These are phyloP conservation scores for Excoecaria cochinchinensis DNA, from an alignment of 345 rosid genomes.

Conservation along the genomic window DNA sequence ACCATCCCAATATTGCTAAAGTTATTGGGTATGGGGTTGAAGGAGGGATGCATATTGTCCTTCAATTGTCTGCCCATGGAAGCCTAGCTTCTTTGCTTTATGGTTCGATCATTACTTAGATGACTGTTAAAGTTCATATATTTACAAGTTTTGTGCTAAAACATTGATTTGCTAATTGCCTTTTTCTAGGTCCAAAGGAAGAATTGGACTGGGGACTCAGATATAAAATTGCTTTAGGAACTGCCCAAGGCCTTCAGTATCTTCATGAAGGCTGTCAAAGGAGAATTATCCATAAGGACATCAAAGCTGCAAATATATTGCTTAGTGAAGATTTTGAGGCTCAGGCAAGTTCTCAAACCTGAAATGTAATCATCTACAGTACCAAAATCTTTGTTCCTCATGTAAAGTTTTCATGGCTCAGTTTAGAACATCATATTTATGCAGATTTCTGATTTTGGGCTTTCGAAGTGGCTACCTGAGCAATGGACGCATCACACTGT, in stretches of 20 bases:
- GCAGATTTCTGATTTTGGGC: constrained; percentile 95
- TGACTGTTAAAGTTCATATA: not conserved
- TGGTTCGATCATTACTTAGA: constrained; percentile 39
- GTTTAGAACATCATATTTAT: constrained; percentile 1
- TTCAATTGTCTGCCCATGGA: constrained; percentile 81
- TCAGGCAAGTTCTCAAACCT: constrained; percentile 43
- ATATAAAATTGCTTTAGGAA: constrained; percentile 72
- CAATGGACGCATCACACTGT: constrained; percentile 88
- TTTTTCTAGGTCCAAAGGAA: constrained; percentile 53
- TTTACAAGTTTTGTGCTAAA: constrained; percentile 1
- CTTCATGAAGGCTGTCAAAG: constrained; percentile 92
- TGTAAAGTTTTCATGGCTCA: constrained; percentile 6
- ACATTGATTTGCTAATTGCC: not conserved
- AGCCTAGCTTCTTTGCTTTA: constrained; percentile 82
- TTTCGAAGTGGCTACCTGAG: constrained; percentile 95
- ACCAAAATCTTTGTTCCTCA: not conserved
- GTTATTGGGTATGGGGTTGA: constrained; percentile 85
- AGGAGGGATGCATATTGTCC: constrained; percentile 94
- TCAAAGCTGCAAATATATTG: constrained; percentile 88
- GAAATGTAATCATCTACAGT: constrained; percentile 1
- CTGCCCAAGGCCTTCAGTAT: constrained; percentile 75
- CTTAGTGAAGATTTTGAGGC: constrained; percentile 81
- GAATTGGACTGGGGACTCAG: constrained; percentile 60
- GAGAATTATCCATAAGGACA: constrained; percentile 91
- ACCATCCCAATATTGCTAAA: constrained; percentile 91